These are phyloP conservation scores for Fagopyrum tataricum DNA, from an alignment of 148 eudicot genomes.

Conservation along the genomic window DNA sequence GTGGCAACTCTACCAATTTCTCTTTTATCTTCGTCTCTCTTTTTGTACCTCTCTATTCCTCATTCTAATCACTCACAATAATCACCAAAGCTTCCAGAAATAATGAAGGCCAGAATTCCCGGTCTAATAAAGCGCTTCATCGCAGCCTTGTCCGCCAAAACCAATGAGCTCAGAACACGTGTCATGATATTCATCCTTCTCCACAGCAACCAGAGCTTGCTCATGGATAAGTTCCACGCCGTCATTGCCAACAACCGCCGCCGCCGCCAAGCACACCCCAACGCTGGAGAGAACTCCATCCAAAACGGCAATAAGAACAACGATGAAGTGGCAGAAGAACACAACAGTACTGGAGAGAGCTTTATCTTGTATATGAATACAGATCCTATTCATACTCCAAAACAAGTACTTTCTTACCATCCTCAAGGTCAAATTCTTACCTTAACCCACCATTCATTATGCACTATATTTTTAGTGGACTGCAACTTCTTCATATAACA, in stretches of 20 bases:
- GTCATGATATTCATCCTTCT: constrained; percentile 36
- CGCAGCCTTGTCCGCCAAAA: constrained; percentile 29
- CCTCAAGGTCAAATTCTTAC: not conserved
- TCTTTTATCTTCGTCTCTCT: not conserved
- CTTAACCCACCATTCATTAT: not conserved
- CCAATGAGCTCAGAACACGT: constrained; percentile 29
- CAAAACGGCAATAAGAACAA: constrained; percentile 13
- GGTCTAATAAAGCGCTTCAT: constrained; percentile 31
- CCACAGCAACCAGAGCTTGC: constrained; percentile 15
- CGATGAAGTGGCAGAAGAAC: too few relatives aligned
- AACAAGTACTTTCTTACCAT: not conserved
- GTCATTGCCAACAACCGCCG: constrained; percentile 17
- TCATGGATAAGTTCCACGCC: constrained; percentile 22
- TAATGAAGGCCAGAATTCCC: constrained; percentile 20
- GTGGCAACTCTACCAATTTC: not conserved
- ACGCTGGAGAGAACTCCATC: not conserved
- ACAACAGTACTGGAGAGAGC: not conserved
- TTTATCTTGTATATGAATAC: not conserved
- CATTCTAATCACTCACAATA: not conserved
- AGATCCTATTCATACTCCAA: not conserved
- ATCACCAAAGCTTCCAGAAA: not conserved
- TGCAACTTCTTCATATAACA: too few relatives aligned
- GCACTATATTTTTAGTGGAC: too few relatives aligned
- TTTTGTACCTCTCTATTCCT: not conserved
- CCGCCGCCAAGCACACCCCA: constrained; percentile 4